phyloP scores from a whole-genome alignment of 2,329 filamentous ascomycete species.

The Pseudogymnoascus sp. region DNA sequence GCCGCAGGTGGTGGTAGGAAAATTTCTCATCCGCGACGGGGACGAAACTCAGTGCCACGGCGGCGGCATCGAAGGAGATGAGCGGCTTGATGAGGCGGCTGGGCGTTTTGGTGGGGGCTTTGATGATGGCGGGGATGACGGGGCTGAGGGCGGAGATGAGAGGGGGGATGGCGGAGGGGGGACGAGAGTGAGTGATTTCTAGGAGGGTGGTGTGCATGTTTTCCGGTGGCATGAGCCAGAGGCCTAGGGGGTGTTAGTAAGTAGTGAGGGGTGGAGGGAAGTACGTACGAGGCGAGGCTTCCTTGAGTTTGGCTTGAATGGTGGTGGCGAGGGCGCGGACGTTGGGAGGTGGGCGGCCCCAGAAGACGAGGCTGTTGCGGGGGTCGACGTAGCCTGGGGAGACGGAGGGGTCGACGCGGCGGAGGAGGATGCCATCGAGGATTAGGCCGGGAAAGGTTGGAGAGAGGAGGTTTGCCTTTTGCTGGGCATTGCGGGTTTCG shows the following conservation, averaged over 20 bases:
- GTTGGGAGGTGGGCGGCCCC: slow-evolving; percentile 71
- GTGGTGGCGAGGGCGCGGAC: slow-evolving; percentile 58
- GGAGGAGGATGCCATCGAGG: slow-evolving; percentile 67
- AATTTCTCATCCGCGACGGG: slow-evolving; percentile 62
- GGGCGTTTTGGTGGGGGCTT: slow-evolving; percentile 59
- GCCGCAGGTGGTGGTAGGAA: slow-evolving; percentile 84
- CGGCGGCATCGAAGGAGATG: slow-evolving; percentile 76
- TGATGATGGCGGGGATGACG: slow-evolving; percentile 46
- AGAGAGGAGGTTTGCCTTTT: slow-evolving; percentile 64
- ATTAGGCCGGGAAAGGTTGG: slow-evolving; percentile 60
- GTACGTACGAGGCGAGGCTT: slow-evolving; percentile 59
- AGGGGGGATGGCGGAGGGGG: slow-evolving; percentile 55
- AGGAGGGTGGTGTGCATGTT: slow-evolving; percentile 78
- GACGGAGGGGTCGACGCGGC: slow-evolving; percentile 54
- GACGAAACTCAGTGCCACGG: slow-evolving; percentile 78
- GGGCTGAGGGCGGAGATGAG: slow-evolving; percentile 52
- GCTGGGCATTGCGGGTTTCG: slow-evolving; percentile 63
- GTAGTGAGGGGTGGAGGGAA: not conserved
- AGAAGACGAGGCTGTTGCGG: slow-evolving; percentile 77
- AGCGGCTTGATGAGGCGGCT: slow-evolving; percentile 72
- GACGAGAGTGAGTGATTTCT: slow-evolving; percentile 75
- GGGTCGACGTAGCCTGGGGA: slow-evolving; percentile 65
- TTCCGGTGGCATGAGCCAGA: slow-evolving; percentile 79
- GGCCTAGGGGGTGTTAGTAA: slow-evolving; percentile 37
- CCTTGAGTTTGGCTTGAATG: slow-evolving; percentile 58